phyloP scores from a whole-genome alignment of 1,284 basidiomycete genomes.

The Boletus hoseneyae region DNA sequence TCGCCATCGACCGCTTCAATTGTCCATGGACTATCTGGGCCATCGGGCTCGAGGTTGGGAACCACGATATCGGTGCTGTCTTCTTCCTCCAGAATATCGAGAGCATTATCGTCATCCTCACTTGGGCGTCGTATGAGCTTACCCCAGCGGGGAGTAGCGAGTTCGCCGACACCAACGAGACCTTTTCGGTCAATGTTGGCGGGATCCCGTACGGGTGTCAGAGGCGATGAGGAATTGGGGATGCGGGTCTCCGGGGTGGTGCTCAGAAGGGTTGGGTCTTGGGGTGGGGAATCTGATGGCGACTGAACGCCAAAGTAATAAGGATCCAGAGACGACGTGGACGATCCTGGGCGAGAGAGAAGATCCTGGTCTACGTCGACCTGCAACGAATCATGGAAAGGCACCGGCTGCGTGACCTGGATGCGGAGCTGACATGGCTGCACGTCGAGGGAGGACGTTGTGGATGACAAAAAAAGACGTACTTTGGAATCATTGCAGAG shows the following conservation, averaged over 20 bases:
- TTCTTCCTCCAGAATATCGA: conserved; percentile 42
- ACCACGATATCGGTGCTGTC: conserved; percentile 40
- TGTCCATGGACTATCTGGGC: conserved; percentile 79
- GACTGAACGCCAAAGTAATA: conserved; percentile 76
- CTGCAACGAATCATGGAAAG: conserved; percentile 23
- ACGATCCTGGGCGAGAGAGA: conserved; percentile 54
- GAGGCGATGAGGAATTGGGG: conserved; percentile 63
- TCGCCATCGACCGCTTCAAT: conserved; percentile 83
- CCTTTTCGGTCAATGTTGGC: conserved; percentile 83
- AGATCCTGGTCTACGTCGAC: conserved; percentile 32
- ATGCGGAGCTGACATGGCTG: conserved; percentile 23
- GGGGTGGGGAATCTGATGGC: conserved; percentile 55
- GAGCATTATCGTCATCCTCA: conserved; percentile 32
- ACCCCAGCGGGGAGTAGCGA: conserved; percentile 95
- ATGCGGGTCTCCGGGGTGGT: conserved; percentile 43
- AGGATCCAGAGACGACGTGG: conserved; percentile 75
- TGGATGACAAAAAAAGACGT: not conserved
- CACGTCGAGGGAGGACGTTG: not conserved
- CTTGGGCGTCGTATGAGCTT: conserved; percentile 31
- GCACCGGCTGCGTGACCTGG: conserved; percentile 22
- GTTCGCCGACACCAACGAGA: conserved; percentile 92
- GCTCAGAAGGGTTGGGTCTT: conserved; percentile 32
- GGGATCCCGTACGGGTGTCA: conserved; percentile 77
- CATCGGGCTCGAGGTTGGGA: conserved; percentile 41
- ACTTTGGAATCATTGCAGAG: conserved; percentile 14